Evolutionary conservation across 2,329 filamentous ascomycete species (phyloP).

Genomic region (Alternaria longipes): DNA sequence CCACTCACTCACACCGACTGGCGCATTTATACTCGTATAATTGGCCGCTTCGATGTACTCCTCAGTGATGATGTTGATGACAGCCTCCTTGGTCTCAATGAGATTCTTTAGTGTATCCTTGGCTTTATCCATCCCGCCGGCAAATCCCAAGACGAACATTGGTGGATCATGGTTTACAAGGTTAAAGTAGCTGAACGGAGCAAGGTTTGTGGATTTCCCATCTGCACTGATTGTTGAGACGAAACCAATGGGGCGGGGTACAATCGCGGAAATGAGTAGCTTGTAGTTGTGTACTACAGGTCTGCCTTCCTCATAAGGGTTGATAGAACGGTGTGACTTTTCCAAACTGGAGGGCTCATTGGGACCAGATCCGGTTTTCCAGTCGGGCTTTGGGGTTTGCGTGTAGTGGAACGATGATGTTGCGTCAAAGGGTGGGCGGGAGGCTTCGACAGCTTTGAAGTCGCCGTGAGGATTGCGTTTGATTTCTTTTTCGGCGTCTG

Average conservation of each 20-base stretch:
- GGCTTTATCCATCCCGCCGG: conserved; percentile 64
- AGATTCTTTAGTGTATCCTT: conserved; percentile 86
- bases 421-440: conserved; percentile 68
- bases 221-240: conserved; percentile 68
- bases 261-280: conserved; percentile 82
- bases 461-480: conserved; percentile 76
- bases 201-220: conserved; percentile 75
- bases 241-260: conserved; percentile 81
- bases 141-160: conserved; percentile 74
- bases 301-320: conserved; percentile 78
- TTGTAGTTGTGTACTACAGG: conserved; percentile 84
- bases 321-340: conserved; percentile 76
- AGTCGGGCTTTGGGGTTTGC: conserved; percentile 70
- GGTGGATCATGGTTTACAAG: conserved; percentile 87
- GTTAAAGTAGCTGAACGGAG: conserved; percentile 88
- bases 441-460: conserved; percentile 76
- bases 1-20: conserved; percentile 82
- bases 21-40: conserved; percentile 78
- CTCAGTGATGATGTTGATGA: conserved; percentile 86
- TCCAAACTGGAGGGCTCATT: conserved; percentile 64
- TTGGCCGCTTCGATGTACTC: conserved; percentile 89
- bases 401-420: conserved; percentile 63
- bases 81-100: conserved; percentile 73
- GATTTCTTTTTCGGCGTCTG: conserved; percentile 57
- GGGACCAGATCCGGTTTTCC: conserved; percentile 72